Evolutionary conservation across 345 rosid species (phyloP).

Genomic region (Clarkia xantiana): DNA sequence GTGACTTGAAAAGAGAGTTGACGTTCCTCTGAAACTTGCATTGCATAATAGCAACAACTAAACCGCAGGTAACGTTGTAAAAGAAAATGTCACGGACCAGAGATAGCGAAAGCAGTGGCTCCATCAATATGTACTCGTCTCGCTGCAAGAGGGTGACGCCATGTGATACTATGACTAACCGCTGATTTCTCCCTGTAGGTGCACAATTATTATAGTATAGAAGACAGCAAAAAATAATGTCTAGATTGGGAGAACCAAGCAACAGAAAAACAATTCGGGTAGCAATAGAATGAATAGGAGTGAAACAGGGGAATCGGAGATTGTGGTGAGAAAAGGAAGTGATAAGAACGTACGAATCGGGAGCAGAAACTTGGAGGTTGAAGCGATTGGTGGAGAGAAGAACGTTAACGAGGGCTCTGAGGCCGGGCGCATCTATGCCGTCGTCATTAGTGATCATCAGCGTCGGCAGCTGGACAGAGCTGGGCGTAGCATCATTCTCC

Average conservation of each 20-base stretch:
- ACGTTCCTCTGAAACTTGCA: no score
- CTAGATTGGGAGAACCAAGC: no score
- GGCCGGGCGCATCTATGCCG: constrained; percentile 87
- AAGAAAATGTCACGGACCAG: constrained; percentile 24
- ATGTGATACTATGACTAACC: constrained; percentile 62
- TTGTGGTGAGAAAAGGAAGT: neutral
- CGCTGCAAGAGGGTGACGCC: constrained; percentile 57
- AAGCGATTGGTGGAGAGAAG: constrained; percentile 55
- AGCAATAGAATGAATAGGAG: no score
- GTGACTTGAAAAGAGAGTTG: no score
- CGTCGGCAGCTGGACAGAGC: constrained; percentile 8
- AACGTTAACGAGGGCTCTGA: constrained; percentile 51
- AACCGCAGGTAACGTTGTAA: neutral
- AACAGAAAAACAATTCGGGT: no score
- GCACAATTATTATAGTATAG: neutral
- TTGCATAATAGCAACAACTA: neutral
- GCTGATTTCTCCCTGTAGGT: constrained; percentile 63
- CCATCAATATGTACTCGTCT: constrained; percentile 48
- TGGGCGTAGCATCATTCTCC: neutral
- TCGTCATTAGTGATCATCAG: constrained; percentile 84
- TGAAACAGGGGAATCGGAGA: no score
- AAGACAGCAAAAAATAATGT: neutral
- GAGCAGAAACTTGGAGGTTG: constrained; percentile 73
- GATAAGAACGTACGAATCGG: constrained; percentile 48
- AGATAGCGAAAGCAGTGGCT: constrained; percentile 54